Base-by-base conservation (phyloP, 805 yeast species). In the Metschnikowia bowlesiae region DNA sequence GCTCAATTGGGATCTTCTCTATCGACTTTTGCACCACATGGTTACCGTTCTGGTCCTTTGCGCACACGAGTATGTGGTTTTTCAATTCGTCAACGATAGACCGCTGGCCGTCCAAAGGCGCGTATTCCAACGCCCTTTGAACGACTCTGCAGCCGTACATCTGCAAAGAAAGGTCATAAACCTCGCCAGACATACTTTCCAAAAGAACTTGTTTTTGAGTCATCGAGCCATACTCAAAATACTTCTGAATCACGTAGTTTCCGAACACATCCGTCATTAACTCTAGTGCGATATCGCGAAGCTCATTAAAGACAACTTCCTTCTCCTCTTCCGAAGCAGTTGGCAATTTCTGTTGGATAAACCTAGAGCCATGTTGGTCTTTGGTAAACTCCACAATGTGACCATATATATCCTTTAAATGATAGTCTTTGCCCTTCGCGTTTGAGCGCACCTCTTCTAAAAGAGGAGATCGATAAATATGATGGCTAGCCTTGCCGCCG, bases 111-210 rank as follows among this genome's bases (percentile, higher is more conserved):
- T 78, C 79, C 8, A 80, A 66, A 3, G 74, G 73, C 39, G 89
- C 75, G 53, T 82, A 83, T 65, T 89, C 97, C 48, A 94, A 74
- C 1, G 97, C 97, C 62, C 89, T 80, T 69, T 94, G 99, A 34
- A 94, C 95, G 44, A 94, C 99, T 57, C 99, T 79, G 66, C 99
- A 94, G 2, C 98, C 98, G 67, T 94, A 94, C 97, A 92, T 92
- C 63, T 94, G 98, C 62, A 90, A 69, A 0, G 97, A 86, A 49
- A 94, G 73, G 18, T 77, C 78, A 54, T 86, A 78, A 62, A 94
- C 82, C 46, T 84, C 84, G 7, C 91, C 89, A 49, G 75, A 74
- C 90, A 90, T 85, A 48, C 77, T 74, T 37, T 79, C 84, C 47
- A 89, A 80, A 54, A 94, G 73, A 10, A 84, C 76, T 32, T 80